These are phyloP conservation scores for Magnusiomyces tetraspermus DNA, from an alignment of 1,139 yeast genomes.

Conservation along the genomic window DNA sequence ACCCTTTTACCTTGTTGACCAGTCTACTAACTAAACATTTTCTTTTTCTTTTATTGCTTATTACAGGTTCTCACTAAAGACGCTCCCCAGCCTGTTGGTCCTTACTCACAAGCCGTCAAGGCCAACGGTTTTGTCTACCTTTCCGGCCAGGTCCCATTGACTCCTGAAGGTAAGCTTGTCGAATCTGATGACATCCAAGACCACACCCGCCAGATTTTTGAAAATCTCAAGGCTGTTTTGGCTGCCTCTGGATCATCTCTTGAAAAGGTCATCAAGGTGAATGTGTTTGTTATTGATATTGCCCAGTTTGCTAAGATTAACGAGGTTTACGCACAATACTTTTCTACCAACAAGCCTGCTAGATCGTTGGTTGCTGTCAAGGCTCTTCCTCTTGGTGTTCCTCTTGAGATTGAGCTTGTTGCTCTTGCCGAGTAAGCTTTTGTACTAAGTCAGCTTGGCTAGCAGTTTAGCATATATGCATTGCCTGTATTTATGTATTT, in stretches of 20 bases:
- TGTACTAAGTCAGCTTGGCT: not conserved
- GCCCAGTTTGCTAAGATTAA: conserved; percentile 72
- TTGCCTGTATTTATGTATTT: too few species aligned
- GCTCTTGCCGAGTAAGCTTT: conserved; percentile 46
- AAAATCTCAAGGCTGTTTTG: conserved; percentile 65
- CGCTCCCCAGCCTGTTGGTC: conserved; percentile 95
- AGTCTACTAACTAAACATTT: too few species aligned
- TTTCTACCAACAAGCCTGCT: conserved; percentile 79
- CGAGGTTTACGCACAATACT: conserved; percentile 71
- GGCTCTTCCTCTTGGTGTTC: conserved; percentile 75
- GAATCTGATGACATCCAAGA: conserved; percentile 58
- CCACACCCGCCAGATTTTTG: conserved; percentile 76
- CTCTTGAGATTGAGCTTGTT: conserved; percentile 60
- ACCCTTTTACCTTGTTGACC: too few species aligned
- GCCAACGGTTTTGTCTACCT: conserved; percentile 74
- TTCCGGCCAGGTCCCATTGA: conserved; percentile 92
- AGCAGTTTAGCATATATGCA: too few species aligned
- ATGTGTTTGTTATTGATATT: conserved; percentile 84
- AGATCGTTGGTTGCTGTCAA: conserved; percentile 93
- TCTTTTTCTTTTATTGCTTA: not conserved
- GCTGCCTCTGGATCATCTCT: conserved; percentile 76
- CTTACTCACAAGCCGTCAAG: conserved; percentile 89
- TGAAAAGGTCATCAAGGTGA: conserved; percentile 76
- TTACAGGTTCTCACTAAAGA: conserved; percentile 40
- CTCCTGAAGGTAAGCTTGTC: conserved; percentile 64